Conservation (phyloP, 2,329 filamentous ascomycete genomes). For the Penicillium concentricum region DNA sequence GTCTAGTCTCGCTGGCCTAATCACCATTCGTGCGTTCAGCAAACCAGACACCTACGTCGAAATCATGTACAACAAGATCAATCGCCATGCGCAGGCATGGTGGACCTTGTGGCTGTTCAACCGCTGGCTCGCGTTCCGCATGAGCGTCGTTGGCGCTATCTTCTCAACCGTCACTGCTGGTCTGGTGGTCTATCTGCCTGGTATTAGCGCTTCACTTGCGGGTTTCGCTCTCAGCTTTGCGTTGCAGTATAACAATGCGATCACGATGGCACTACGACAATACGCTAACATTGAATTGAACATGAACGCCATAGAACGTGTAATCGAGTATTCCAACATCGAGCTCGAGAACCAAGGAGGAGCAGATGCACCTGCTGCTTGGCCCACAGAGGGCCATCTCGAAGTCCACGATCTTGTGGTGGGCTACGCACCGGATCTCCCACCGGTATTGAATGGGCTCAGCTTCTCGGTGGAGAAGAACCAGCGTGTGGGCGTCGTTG, state of each 20-base stretch:
- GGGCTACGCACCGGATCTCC: conserved; percentile 68
- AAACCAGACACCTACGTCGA: conserved; percentile 66
- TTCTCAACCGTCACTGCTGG: conserved; percentile 67
- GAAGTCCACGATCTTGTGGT: conserved; percentile 73
- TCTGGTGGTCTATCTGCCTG: conserved; percentile 61
- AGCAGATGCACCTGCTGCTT: conserved; percentile 26
- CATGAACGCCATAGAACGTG: conserved; percentile 37
- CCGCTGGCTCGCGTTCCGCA: conserved; percentile 73
- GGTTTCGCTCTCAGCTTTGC: conserved; percentile 76
- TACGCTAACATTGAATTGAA: conserved; percentile 68
- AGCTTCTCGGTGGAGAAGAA: conserved; percentile 27
- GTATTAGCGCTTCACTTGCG: conserved; percentile 68
- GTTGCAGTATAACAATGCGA: conserved; percentile 65
- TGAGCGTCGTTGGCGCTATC: conserved; percentile 67
- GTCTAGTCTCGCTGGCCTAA: conserved; percentile 68
- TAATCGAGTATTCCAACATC: conserved; percentile 56
- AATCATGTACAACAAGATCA: conserved; percentile 68
- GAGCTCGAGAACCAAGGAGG: conserved; percentile 28
- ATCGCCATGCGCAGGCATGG: conserved; percentile 64
- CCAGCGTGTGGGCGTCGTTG: conserved; percentile 34
- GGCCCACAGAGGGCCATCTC: conserved; percentile 60
- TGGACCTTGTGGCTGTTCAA: conserved; percentile 72
- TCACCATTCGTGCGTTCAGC: conserved; percentile 73
- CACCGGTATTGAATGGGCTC: conserved; percentile 35
- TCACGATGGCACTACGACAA: conserved; percentile 66